phyloP scores from a whole-genome alignment of 345 rosid species.

The Noccaea caerulescens region DNA sequence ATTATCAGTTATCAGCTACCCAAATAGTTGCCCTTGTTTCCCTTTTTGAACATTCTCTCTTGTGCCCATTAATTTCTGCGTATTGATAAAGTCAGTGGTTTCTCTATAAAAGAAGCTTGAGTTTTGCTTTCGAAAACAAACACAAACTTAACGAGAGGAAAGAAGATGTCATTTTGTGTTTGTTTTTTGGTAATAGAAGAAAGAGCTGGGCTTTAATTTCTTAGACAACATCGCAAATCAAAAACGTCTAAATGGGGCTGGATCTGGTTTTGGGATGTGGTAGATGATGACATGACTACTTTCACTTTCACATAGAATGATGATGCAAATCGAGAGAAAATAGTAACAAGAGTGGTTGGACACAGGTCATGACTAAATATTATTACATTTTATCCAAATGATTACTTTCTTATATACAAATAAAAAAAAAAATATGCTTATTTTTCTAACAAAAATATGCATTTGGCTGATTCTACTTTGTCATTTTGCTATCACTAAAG shows the following conservation, averaged over 20 bases:
- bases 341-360: slow-evolving; percentile 32
- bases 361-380: slow-evolving; percentile 20
- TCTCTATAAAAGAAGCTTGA: too few relatives aligned
- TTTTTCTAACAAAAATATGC: slow-evolving; percentile 1
- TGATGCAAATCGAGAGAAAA: slow-evolving; percentile 18
- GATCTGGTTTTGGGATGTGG: slow-evolving; percentile 29
- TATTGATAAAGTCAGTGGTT: too few relatives aligned
- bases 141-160: too few relatives aligned
- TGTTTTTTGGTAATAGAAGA: not conserved
- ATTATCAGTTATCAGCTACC: too few relatives aligned
- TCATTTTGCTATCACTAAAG: slow-evolving; percentile 23
- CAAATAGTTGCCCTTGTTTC: too few relatives aligned
- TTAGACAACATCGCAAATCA: not conserved
- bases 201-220: not conserved
- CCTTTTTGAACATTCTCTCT: too few relatives aligned
- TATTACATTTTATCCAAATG: not conserved
- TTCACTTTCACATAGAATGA: slow-evolving; percentile 34
- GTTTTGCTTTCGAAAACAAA: too few relatives aligned
- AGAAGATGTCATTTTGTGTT: too few relatives aligned
- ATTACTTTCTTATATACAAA: slow-evolving; percentile 7
- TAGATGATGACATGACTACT: slow-evolving; percentile 31
- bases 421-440: not conserved
- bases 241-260: slow-evolving; percentile 6
- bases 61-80: too few relatives aligned
- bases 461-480: slow-evolving; percentile 29